Base-by-base conservation (phyloP, 805 yeast genomes). In the Phaffomyces thermotolerans region DNA sequence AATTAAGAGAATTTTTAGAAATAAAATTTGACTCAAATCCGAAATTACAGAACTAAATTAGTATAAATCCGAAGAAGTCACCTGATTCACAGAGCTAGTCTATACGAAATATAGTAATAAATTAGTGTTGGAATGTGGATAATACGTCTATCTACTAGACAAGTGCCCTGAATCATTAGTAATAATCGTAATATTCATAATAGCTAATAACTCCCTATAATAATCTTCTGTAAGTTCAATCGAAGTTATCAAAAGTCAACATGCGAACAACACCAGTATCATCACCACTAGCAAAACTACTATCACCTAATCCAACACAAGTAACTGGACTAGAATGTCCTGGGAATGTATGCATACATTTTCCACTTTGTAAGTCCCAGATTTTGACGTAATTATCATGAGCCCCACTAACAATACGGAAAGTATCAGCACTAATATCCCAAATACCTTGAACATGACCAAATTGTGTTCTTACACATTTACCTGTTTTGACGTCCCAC, bases 361-460 rank as follows among this genome's bases (percentile, higher is more conserved):
- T 82, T 18, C 99, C 98, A 52, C 82, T 80, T 63, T 93, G 97
- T 48, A 93, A 69, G 60, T 93, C 99, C 99, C 99, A 93, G 7
- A 93, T 85, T 62, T 84, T 91, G 48, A 86, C 86, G 31, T 79
- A 70, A 49, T 88, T 76, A 67, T 93, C 99, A 59, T 93, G 97
- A 1, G 96, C 90, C 2, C 98, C 98, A 55, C 93, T 81, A 10
- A 91, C 85, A 37, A 93, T 85, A 52, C 99, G 75, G 71, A 93
- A 93, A 34, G 90, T 89, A 67, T 93, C 98, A 1, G 97, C 95
- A 15, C 93, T 88, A 44, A 93, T 84, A 36, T 91, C 88, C 97
- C 98, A 91, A 17, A 93, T 96, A 20, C 99, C 99, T 64, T 93
- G 98, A 43, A 91, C 88, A 60, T 93, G 99, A 3, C 99, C 99